phyloP scores from a whole-genome alignment of 2,329 filamentous ascomycete species.

The Blastomyces gilchristii region DNA sequence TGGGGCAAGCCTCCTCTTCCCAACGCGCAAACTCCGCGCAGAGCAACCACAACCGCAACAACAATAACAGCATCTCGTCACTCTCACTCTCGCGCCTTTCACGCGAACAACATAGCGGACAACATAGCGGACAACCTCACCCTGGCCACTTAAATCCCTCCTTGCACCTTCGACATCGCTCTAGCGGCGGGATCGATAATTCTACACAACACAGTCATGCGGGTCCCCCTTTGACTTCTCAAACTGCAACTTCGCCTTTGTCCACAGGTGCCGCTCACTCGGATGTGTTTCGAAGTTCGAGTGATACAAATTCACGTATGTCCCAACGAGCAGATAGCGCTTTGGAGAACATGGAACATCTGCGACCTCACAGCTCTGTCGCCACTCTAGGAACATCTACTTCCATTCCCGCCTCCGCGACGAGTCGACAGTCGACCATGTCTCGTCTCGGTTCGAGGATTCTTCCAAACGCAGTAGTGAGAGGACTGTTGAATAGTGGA shows the following conservation, averaged over 20 bases:
- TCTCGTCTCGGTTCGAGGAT: constrained; percentile 40
- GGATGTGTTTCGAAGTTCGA: not conserved
- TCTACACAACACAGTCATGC: not conserved
- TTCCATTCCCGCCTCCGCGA: constrained; percentile 29
- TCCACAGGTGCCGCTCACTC: not conserved
- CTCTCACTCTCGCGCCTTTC: not conserved
- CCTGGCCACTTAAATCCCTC: not conserved
- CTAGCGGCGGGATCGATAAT: not conserved
- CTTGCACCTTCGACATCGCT: not conserved
- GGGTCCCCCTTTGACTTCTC: not conserved
- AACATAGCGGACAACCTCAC: not conserved
- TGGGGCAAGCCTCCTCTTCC: constrained; percentile 36
- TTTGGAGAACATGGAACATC: constrained; percentile 23
- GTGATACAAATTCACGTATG: not conserved
- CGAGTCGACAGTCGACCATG: constrained; percentile 38
- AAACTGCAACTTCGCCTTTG: not conserved
- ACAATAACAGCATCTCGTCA: not conserved
- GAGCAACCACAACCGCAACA: constrained; percentile 9
- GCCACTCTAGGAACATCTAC: constrained; percentile 25
- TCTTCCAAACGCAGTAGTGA: constrained; percentile 37
- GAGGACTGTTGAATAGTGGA: constrained; percentile 36
- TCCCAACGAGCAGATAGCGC: constrained; percentile 29
- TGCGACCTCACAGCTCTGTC: constrained; percentile 23
- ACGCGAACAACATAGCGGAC: not conserved
- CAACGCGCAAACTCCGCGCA: constrained; percentile 27